phyloP scores from a whole-genome alignment of 352 stramenopile genomes.

The Globisporangium takayamanum region DNA sequence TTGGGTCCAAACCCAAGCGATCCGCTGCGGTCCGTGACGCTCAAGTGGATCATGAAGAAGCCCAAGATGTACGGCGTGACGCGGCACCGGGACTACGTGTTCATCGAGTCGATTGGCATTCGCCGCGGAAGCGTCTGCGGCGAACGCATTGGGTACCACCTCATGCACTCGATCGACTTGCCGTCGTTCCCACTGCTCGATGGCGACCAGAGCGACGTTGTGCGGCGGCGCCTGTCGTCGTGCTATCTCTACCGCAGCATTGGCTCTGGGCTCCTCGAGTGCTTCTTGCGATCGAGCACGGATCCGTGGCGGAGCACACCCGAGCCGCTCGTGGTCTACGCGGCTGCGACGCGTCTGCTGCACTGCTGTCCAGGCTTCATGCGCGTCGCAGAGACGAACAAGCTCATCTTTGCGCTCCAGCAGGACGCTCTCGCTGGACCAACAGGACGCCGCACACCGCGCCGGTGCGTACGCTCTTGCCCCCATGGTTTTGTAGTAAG shows the following conservation, averaged over 20 bases:
- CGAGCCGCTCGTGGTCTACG: slow-evolving; percentile 7
- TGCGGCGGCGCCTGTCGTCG: slow-evolving; percentile 11
- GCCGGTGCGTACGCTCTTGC: not conserved
- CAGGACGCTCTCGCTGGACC: slow-evolving; percentile 5
- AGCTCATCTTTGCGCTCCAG: slow-evolving; percentile 17
- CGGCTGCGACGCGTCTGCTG: slow-evolving; percentile 13
- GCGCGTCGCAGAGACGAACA: slow-evolving; percentile 18
- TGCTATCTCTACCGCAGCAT: slow-evolving; percentile 17
- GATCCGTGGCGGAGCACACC: slow-evolving; percentile 9
- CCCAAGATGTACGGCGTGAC: slow-evolving; percentile 15
- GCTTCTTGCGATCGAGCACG: slow-evolving; percentile 11
- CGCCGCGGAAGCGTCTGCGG: slow-evolving; percentile 5
- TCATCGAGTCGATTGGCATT: slow-evolving; percentile 22
- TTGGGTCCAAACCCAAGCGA: slow-evolving; percentile 10
- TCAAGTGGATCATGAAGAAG: slow-evolving; percentile 22
- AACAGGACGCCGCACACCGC: not conserved
- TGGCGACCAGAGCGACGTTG: slow-evolving; percentile 9
- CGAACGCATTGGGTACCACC: slow-evolving; percentile 25
- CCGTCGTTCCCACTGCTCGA: slow-evolving; percentile 10
- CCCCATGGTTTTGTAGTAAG: not conserved
- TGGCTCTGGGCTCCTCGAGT: slow-evolving; percentile 17
- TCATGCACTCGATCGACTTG: slow-evolving; percentile 30
- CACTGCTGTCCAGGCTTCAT: slow-evolving; percentile 15
- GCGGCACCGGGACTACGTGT: slow-evolving; percentile 18
- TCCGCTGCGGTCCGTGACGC: slow-evolving; percentile 13